Base-by-base conservation (phyloP, 441 rosid genomes). In the Breynia disticha region DNA sequence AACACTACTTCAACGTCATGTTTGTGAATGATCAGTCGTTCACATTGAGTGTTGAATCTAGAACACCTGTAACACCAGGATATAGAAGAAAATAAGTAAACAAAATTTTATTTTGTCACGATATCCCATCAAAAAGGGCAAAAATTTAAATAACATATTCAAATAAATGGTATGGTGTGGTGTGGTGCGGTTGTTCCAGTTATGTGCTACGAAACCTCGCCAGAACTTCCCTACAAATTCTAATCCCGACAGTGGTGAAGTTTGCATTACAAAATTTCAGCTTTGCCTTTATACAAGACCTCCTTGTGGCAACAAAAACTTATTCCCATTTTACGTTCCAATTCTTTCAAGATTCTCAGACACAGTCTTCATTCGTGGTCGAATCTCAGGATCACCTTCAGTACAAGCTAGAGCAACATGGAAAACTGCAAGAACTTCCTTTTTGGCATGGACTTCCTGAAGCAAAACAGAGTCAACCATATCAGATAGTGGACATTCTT, bases 361-460 rank as follows among this genome's bases (percentile, higher is more conserved):
- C 7, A 91, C 86, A 15, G 65, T 84, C 75, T 88, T 91, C 98
- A 91, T 88, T 66, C 95, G 76, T 4, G 94, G 95, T 48, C 98
- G 85, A 13, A 82, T n/a, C 62, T 91, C 98, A 0, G 97, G 94
- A 38, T 91, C 98, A 7, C 60, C 61, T 65, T 91, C 95, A 0
- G 95, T 80, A 72, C 98, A 91, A 16, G 94, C 78, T 18, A 91
- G 72, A 14, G 97, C 97, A 15, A 91, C 76, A 45, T 88, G 91
- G 16, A 91, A 88, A 19, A 72, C 86, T 0, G 95, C 89, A 14
- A 88, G 54, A 14, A 91, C 95, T 64, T 88, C 95, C 64, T 88
- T 87, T 64, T 88, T 88, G n/a, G 87, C 91, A 0, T 88, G 94
- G 46, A 86, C 86, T 80, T 91, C 98, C 63, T 86, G 95, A 1